Base-by-base conservation (phyloP, 306 rosid species). In the Biancaea sappan region DNA sequence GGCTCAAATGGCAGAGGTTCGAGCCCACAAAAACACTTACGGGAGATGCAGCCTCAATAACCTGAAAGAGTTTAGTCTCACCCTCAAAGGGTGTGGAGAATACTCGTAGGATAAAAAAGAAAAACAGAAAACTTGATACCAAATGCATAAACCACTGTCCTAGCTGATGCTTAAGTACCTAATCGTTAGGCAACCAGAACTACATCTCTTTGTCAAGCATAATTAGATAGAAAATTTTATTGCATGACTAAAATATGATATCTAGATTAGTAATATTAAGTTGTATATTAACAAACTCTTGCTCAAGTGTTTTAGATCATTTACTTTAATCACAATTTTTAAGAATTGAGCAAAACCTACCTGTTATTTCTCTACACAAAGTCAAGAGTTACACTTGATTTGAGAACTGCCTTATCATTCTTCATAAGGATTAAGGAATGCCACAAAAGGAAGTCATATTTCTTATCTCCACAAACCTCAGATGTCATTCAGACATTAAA, bases 221-320 rank as follows among this genome's bases (percentile, higher is more conserved):
- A 57, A 53, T 66, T 24, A 19, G 40, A 22, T 44, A 32, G 25
- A 58, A 26, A 58, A 8, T 46, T 34, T 34, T 16, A 1, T 35
- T 46, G 53, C 57, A 14, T 1, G 32, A 24, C 18, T 24, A 51
- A 31, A 69, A 44, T n/a, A 14, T 19, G 26, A 53, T 32, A 51
- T 60, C 22, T 8, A 19, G 26, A 61, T 9, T 37, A 4, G 68
- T 8, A 38, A 24, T 16, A n/a, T 40, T 2, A 59, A 31, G 72
- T 75, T 56, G 28, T 40, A 53, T 11, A 68, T 6, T 57, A 66
- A 67, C 67, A 64, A 50, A 25, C 58, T 41, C 52, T 35, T 4
- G 43, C 43, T 24, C 41, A n/a, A 32, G 15, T 28, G 38, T 29
- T 50, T 29, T 58, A n/a, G 22, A 14, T 28, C 6, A 58, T 34